Conservation (phyloP, 192 early-diverging fungal species). For the Mortierella antarctica region DNA sequence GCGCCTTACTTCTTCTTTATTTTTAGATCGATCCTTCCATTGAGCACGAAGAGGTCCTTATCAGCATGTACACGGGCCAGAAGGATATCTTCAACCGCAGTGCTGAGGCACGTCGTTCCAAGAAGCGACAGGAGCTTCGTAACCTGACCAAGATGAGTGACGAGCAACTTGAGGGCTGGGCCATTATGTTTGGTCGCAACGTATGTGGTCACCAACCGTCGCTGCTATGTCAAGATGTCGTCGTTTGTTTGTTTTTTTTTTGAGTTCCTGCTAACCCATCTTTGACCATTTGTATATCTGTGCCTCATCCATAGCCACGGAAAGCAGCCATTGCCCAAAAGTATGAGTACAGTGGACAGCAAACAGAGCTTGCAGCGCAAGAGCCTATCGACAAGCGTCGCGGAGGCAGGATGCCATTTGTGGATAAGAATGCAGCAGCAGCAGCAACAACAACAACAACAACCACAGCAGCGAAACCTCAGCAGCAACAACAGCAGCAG, state of each 20-base stretch:
- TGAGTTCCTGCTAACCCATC: too few species aligned
- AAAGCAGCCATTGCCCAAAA: constrained; percentile 36
- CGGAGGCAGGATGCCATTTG: constrained; percentile 38
- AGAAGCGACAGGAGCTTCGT: constrained; percentile 68
- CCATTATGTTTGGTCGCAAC: constrained; percentile 85
- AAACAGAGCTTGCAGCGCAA: constrained; percentile 9
- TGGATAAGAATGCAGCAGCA: constrained; percentile 25
- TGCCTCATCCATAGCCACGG: constrained; percentile 17
- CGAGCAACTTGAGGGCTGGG: constrained; percentile 96
- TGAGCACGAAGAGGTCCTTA: constrained; percentile 71
- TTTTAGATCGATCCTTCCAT: constrained; percentile 64
- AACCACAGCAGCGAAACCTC: constrained; percentile 1
- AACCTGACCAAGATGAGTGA: constrained; percentile 81
- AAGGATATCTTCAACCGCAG: constrained; percentile 75
- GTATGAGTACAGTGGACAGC: constrained; percentile 46
- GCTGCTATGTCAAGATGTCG: not conserved
- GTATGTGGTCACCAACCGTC: constrained; percentile 58
- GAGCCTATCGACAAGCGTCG: constrained; percentile 37
- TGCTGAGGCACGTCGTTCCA: constrained; percentile 66
- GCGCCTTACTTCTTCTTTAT: not conserved
- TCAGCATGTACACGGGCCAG: constrained; percentile 65
- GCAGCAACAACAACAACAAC: constrained; percentile 17
- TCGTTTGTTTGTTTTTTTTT: constrained; percentile 12
- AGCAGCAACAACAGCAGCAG: not conserved
- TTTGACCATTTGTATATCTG: not conserved